Percentiles rank a stretch among this genome's conserved stretches.
Conservation (phyloP, 2,329 filamentous ascomycete genomes). For the Penicillium sp. region DNA sequence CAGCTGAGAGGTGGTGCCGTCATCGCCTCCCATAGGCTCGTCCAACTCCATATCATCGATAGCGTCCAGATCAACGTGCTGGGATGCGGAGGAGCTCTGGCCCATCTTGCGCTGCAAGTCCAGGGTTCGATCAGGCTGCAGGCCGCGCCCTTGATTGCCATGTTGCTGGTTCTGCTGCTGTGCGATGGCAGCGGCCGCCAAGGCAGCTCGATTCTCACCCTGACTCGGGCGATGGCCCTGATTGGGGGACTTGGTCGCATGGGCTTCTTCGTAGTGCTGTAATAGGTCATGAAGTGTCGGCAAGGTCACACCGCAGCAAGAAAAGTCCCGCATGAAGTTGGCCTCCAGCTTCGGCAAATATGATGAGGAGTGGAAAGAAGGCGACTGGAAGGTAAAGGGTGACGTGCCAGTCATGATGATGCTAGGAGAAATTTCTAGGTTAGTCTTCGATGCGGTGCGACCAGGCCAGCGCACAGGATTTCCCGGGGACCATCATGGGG, state of each 20-base stretch:
- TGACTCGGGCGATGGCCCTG: constrained; percentile 47
- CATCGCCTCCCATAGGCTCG: constrained; percentile 59
- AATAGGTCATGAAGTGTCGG: constrained; percentile 90
- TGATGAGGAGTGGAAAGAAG: constrained; percentile 92
- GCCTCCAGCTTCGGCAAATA: constrained; percentile 95
- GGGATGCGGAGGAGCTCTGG: constrained; percentile 29
- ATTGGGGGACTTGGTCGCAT: constrained; percentile 64
- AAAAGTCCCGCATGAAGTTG: constrained; percentile 96
- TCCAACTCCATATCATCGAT: constrained; percentile 97
- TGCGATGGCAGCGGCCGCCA: constrained; percentile 44
- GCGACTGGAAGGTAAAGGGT: constrained; percentile 85
- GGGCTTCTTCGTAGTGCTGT: constrained; percentile 93
- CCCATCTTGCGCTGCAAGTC: constrained; percentile 37
- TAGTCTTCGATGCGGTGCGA: constrained; percentile 24
- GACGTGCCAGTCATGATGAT: constrained; percentile 95
- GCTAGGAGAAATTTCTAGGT: constrained; percentile 47
- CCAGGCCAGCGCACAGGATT: constrained; percentile 13
- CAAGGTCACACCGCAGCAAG: constrained; percentile 84
- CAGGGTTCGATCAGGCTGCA: constrained; percentile 33
- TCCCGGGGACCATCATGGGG: constrained; percentile 4
- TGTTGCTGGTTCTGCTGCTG: constrained; percentile 49
- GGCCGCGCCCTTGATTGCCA: constrained; percentile 32
- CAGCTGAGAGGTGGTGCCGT: constrained; percentile 36
- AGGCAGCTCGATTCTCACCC: constrained; percentile 49
- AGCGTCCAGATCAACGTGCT: constrained; percentile 65